Evolutionary conservation across 1,284 basidiomycete species (phyloP).

Genomic region (Phylloporus sp.): DNA sequence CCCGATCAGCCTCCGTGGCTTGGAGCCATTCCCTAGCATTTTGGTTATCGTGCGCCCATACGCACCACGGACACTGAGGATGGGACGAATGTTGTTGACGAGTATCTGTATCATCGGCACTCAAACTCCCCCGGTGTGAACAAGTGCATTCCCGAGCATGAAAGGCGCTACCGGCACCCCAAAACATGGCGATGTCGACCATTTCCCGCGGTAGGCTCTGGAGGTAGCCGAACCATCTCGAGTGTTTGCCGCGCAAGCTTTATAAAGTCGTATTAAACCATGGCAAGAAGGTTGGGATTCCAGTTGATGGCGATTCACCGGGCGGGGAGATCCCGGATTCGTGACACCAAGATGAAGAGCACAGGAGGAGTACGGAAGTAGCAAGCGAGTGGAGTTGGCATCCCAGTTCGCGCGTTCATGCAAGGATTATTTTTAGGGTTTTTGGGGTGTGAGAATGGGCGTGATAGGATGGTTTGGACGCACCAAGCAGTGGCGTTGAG

Average conservation of each 20-base stretch:
- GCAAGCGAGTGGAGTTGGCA: slow-evolving; percentile 28
- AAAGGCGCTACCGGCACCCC: slow-evolving; percentile 49
- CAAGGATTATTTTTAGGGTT: slow-evolving; percentile 31
- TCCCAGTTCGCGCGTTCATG: slow-evolving; percentile 34
- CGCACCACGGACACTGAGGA: slow-evolving; percentile 29
- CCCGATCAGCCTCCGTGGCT: slow-evolving; percentile 54
- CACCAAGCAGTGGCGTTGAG: slow-evolving; percentile 21
- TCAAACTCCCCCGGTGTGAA: slow-evolving; percentile 19
- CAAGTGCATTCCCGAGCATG: slow-evolving; percentile 26
- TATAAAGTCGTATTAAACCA: slow-evolving; percentile 23
- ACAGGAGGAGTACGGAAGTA: slow-evolving; percentile 18
- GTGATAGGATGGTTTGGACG: slow-evolving; percentile 17
- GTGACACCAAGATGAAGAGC: slow-evolving; percentile 18
- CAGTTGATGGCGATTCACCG: slow-evolving; percentile 19
- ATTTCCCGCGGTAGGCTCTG: slow-evolving; percentile 63
- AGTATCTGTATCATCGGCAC: slow-evolving; percentile 12
- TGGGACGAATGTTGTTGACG: slow-evolving; percentile 21
- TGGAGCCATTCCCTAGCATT: slow-evolving; percentile 54
- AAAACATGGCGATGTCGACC: slow-evolving; percentile 71
- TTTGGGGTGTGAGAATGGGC: slow-evolving; percentile 22
- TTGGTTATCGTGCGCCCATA: slow-evolving; percentile 43
- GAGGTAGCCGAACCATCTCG: slow-evolving; percentile 74
- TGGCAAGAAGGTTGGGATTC: slow-evolving; percentile 9
- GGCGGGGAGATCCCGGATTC: slow-evolving; percentile 35
- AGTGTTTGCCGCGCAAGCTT: slow-evolving; percentile 52